Percentiles rank a stretch among this genome's conserved stretches.
Evolutionary conservation across 2,329 filamentous ascomycete species (phyloP).

Genomic region (Hypoxylon sp.): DNA sequence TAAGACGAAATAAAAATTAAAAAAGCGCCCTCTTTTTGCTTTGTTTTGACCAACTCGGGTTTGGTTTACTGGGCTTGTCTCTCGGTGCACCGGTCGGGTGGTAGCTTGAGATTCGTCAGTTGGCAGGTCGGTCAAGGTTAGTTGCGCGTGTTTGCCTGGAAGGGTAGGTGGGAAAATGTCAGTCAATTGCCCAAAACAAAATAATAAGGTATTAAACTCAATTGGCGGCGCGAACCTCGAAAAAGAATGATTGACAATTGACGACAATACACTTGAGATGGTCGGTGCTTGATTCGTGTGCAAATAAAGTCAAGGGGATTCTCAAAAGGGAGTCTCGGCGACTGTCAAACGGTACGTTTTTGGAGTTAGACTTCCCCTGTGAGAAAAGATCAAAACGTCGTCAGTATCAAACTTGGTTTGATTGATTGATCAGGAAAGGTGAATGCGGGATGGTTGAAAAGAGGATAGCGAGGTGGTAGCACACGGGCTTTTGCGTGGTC

Average conservation of each 20-base stretch:
- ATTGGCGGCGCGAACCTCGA: slow-evolving; percentile 24
- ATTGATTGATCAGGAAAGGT: slow-evolving; percentile 64
- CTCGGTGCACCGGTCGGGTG: slow-evolving; percentile 38
- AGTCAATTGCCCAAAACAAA: slow-evolving; percentile 44
- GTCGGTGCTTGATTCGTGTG: slow-evolving; percentile 32
- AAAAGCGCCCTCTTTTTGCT: slow-evolving; percentile 18
- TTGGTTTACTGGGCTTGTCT: slow-evolving; percentile 51
- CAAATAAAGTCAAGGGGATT: slow-evolving; percentile 38
- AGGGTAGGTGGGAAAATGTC: slow-evolving; percentile 40
- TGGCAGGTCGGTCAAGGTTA: slow-evolving; percentile 10
- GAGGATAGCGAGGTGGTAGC: slow-evolving; percentile 65
- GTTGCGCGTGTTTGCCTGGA: slow-evolving; percentile 34
- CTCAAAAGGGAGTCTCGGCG: slow-evolving; percentile 43
- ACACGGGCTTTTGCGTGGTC: slow-evolving; percentile 59
- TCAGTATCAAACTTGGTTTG: slow-evolving; percentile 56
- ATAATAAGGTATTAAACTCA: slow-evolving; percentile 25
- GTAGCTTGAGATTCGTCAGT: slow-evolving; percentile 28
- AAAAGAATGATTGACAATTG: slow-evolving; percentile 28
- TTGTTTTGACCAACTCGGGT: slow-evolving; percentile 38
- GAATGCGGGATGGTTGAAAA: slow-evolving; percentile 64
- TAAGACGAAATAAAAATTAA: slow-evolving; percentile 24
- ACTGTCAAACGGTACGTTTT: slow-evolving; percentile 52
- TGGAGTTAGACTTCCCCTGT: slow-evolving; percentile 56
- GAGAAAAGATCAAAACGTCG: slow-evolving; percentile 56
- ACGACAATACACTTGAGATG: slow-evolving; percentile 20